Evolutionary conservation across 805 yeast species (phyloP), one percentile per base, ranked within the genome.

Genomic region (Candida taoyuanica): DNA sequence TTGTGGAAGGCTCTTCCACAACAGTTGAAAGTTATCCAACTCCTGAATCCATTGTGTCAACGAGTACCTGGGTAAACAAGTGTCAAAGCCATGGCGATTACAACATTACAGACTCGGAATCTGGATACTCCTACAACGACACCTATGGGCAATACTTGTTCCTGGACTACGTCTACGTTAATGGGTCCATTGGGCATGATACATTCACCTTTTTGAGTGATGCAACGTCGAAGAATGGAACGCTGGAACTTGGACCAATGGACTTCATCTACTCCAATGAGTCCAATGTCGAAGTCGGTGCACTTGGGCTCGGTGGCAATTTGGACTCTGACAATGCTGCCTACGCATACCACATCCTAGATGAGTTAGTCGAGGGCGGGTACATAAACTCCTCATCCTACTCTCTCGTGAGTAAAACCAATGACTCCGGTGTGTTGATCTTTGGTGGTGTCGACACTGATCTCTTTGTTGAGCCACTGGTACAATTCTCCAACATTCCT

Each of bases 391-490:
- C 71, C 2, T 50, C 66, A 5, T 62, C 74, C 0, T 75, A 68
- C 49, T 74, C 80, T 0, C 46, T 74, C 23, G 67, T 67, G 52
- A 29, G 50, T 2, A n/a, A 15, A 14, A 38, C 43, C 27, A 42
- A 41, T 31, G 36, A 5, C 21, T 52, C 17, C 35, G 69, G 73
- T 8, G 53, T 52, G 30, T 40, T 82, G 11, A 53, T 79, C 7
- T 62, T 81, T 2, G 89, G 93, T 9, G 77, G 74, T 3, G 73
- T 82, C 4, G 76, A 78, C 49, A 60, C 65, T 8, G 56, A 62
- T 20, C 64, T 67, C 33, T 73, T 56, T 42, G 47, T 49, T 6
- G 84, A 79, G 1, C 64, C 68, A 23, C 55, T 81, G 13, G 70
- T 68, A 18, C 56, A 60, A 29, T 81, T 70, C 48, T 68, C 73